Percentiles rank a stretch among this genome's conserved stretches.
These are phyloP conservation scores for Taphrina confusa DNA, from an alignment of 1,139 yeast genomes.

Conservation along the genomic window DNA sequence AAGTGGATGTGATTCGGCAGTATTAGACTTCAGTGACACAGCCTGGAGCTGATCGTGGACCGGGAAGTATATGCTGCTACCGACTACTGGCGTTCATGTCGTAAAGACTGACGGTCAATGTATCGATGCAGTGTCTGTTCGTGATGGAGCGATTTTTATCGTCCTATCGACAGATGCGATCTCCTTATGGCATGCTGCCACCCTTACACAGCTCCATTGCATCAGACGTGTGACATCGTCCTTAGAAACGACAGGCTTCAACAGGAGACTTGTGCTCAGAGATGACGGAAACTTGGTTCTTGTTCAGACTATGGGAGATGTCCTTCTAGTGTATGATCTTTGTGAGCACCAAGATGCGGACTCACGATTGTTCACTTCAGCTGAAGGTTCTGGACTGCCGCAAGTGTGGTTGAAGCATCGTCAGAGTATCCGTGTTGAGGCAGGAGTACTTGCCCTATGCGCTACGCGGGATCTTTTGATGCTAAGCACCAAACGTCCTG, in stretches of 20 bases:
- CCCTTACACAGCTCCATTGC: conserved; percentile 14
- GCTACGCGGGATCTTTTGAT: conserved; percentile 7
- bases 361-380: not conserved
- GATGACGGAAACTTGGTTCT: conserved; percentile 9
- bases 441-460: conserved; percentile 12
- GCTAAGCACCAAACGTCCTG: conserved; percentile 20
- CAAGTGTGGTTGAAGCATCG: conserved; percentile 25
- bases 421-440: conserved; percentile 24
- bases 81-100: not conserved
- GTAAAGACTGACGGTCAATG: conserved; percentile 2
- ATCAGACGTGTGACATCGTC: conserved; percentile 17
- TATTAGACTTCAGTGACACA: no score
- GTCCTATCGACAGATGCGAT: conserved; percentile 18
- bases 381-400: conserved; percentile 5
- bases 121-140: conserved; percentile 9
- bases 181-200: conserved; percentile 21
- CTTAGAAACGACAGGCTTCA: conserved; percentile 17
- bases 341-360: conserved; percentile 9
- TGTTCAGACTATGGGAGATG: conserved; percentile 9
- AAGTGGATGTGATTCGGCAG: no score
- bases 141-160: conserved; percentile 17
- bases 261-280: conserved; percentile 4
- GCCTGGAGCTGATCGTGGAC: no score
- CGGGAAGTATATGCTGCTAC: conserved; percentile 10
- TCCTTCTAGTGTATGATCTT: conserved; percentile 20